phyloP scores from a whole-genome alignment of 2,329 filamentous ascomycete genomes.

The Endothia cerciana region DNA sequence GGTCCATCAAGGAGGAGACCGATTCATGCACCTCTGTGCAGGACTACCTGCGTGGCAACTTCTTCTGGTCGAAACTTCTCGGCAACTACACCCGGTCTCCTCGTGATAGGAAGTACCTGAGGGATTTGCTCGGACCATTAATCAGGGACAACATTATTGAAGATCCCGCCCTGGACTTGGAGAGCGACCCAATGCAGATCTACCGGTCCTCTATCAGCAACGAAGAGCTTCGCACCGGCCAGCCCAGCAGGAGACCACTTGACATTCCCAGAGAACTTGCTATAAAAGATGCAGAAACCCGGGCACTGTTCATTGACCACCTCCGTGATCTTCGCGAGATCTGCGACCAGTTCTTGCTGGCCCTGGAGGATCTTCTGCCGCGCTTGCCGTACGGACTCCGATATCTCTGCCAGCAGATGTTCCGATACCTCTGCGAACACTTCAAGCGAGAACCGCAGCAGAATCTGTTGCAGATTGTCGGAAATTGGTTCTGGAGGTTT shows the following conservation, averaged over 20 bases:
- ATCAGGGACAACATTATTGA: constrained; percentile 93
- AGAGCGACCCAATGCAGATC: constrained; percentile 97
- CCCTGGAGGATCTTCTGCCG: constrained; percentile 80
- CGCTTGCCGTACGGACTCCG: constrained; percentile 93
- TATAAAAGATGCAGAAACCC: constrained; percentile 93
- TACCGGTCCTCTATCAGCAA: constrained; percentile 96
- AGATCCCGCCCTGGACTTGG: constrained; percentile 85
- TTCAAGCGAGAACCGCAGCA: constrained; percentile 82
- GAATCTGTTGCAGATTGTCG: constrained; percentile 79
- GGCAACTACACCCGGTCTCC: constrained; percentile 88
- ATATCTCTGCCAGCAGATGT: constrained; percentile 85
- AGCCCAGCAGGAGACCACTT: constrained; percentile 76
- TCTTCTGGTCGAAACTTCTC: constrained; percentile 90
- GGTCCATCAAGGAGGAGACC: constrained; percentile 85
- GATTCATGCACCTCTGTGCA: constrained; percentile 73
- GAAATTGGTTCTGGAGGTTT: constrained; percentile 91
- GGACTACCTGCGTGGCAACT: constrained; percentile 87
- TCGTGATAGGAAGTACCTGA: constrained; percentile 87
- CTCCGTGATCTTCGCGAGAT: constrained; percentile 93
- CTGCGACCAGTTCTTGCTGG: constrained; percentile 84
- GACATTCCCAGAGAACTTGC: constrained; percentile 90
- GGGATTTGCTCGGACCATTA: constrained; percentile 81
- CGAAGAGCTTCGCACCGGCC: constrained; percentile 90
- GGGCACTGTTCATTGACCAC: constrained; percentile 91
- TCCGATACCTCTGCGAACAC: constrained; percentile 73